Conservation (phyloP, 169 alveolate species). For the Plasmodium gallinaceum region DNA sequence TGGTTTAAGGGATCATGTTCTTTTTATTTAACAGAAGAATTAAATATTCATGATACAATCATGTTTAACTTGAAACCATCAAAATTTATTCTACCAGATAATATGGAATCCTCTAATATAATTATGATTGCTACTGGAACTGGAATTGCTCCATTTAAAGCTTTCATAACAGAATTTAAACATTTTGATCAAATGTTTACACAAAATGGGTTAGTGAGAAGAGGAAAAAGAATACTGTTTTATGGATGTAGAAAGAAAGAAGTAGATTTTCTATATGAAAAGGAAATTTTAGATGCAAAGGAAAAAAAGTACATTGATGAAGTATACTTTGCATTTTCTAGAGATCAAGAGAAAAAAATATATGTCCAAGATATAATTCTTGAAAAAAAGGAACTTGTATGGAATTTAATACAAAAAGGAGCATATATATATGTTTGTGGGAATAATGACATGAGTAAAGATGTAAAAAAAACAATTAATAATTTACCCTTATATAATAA, state of each 20-base stretch:
- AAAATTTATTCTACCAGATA: conserved; percentile 45
- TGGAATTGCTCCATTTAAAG: conserved; percentile 85
- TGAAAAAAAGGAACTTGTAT: conserved; percentile 57
- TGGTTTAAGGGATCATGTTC: conserved; percentile 73
- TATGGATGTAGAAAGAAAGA: conserved; percentile 63
- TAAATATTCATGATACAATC: conserved; percentile 30
- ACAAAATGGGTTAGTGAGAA: conserved; percentile 20
- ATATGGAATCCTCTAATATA: conserved; percentile 58
- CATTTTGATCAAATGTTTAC: conserved; percentile 36
- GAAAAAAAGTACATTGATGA: conserved; percentile 49
- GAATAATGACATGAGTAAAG: conserved; percentile 60
- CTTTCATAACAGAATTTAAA: conserved; percentile 73
- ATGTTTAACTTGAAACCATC: conserved; percentile 56
- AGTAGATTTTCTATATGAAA: conserved; percentile 68
- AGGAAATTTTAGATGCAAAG: conserved; percentile 51
- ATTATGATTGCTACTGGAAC: conserved; percentile 87
- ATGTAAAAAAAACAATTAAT: conserved; percentile 62
- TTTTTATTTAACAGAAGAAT: conserved; percentile 71
- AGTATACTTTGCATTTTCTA: conserved; percentile 58
- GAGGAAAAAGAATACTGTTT: conserved; percentile 56
- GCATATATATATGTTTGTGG: conserved; percentile 76
- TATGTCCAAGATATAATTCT: conserved; percentile 75
- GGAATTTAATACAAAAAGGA: conserved; percentile 69
- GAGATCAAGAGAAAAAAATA: conserved; percentile 60
- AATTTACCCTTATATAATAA: conserved; percentile 30